These are phyloP conservation scores for Fusarium clavum DNA, from an alignment of 2,329 filamentous ascomycete genomes.

Conservation along the genomic window DNA sequence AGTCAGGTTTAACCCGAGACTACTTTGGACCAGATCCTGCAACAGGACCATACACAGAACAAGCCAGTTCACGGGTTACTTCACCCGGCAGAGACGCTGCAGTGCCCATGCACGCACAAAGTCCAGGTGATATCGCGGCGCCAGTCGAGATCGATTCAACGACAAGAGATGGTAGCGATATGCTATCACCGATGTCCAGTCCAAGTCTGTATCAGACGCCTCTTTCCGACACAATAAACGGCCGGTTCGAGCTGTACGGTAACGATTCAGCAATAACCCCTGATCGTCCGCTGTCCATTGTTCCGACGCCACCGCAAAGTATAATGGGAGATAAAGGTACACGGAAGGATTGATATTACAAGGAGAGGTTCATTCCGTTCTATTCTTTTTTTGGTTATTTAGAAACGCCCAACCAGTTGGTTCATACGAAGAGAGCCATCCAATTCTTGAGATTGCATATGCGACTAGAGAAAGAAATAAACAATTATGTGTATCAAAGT, in stretches of 20 bases:
- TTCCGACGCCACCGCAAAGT: conserved; percentile 44
- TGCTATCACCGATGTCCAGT: conserved; percentile 37
- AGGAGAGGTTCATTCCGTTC: conserved; percentile 18
- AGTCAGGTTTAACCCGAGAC: conserved; percentile 52
- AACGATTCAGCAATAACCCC: conserved; percentile 42
- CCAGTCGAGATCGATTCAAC: conserved; percentile 67
- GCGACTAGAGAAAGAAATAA: conserved; percentile 35
- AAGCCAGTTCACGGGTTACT: conserved; percentile 45
- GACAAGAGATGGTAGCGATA: conserved; percentile 22
- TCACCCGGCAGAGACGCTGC: conserved; percentile 52
- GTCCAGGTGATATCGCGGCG: conserved; percentile 61
- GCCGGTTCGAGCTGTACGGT: conserved; percentile 60
- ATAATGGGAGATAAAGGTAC: conserved; percentile 17
- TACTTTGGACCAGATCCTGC: conserved; percentile 60
- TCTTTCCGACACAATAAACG: conserved; percentile 46
- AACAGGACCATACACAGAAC: conserved; percentile 60
- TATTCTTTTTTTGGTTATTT: conserved; percentile 42
- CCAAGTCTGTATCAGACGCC: conserved; percentile 40
- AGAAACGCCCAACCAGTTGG: conserved; percentile 47
- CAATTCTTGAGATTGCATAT: conserved; percentile 36
- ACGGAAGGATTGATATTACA: conserved; percentile 18
- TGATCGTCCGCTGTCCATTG: conserved; percentile 37
- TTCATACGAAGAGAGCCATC: conserved; percentile 40
- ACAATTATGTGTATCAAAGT: conserved; percentile 35
- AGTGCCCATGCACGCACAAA: conserved; percentile 58